These are phyloP conservation scores for Salvia hispanica DNA, from an alignment of 257 asterid genomes.

Conservation along the genomic window DNA sequence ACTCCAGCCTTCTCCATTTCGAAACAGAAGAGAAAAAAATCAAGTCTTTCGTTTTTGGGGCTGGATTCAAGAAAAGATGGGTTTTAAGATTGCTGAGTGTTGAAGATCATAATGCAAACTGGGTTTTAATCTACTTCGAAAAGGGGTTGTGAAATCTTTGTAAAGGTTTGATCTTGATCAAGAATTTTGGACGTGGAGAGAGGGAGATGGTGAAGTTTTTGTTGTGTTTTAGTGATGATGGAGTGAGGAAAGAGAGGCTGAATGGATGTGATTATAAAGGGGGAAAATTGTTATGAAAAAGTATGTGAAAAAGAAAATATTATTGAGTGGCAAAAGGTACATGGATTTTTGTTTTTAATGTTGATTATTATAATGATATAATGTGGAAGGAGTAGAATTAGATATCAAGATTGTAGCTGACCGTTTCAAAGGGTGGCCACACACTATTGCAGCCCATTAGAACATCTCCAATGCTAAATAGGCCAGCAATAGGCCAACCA, in stretches of 20 bases:
- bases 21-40: background rate
- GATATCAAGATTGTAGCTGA: conserved; percentile 36
- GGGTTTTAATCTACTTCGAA: background rate
- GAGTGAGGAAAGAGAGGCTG: conserved; percentile 25
- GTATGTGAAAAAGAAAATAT: conserved; percentile 32
- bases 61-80: background rate
- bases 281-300: background rate
- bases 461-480: too few species aligned
- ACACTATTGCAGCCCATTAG: background rate
- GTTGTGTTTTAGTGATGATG: conserved; percentile 15
- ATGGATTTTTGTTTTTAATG: background rate
- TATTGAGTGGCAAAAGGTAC: conserved; percentile 26
- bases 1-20: conserved; percentile 50
- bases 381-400: background rate
- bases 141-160: conserved; percentile 9
- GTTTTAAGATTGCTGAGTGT: conserved; percentile 28
- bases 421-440: conserved; percentile 44
- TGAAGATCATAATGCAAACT: conserved; percentile 18
- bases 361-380: background rate
- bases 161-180: conserved; percentile 24
- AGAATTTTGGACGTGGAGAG: conserved; percentile 6
- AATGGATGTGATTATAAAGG: conserved; percentile 11
- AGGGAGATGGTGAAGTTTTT: conserved; percentile 16
- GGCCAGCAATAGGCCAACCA: too few species aligned
- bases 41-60: background rate